Conservation (phyloP, 768 basidiomycete genomes). For the Naganishia friedmannii region DNA sequence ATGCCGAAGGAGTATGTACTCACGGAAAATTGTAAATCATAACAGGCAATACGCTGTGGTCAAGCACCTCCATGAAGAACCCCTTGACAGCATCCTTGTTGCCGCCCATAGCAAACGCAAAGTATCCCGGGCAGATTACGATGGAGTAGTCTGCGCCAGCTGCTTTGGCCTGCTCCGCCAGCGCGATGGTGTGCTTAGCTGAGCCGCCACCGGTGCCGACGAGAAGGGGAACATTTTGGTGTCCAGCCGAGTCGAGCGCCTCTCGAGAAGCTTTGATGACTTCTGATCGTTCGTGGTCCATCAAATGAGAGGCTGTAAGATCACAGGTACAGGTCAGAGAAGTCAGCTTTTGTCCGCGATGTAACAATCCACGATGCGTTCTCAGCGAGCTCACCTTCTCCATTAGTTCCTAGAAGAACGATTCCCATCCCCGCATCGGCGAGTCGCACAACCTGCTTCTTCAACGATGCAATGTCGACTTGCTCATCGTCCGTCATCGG, state of each 20-base stretch:
- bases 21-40: slow-evolving; percentile 82
- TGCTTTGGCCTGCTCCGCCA: slow-evolving; percentile 70
- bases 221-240: slow-evolving; percentile 65
- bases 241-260: slow-evolving; percentile 71
- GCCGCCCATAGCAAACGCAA: slow-evolving; percentile 61
- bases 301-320: slow-evolving; percentile 47
- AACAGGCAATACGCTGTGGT: slow-evolving; percentile 58
- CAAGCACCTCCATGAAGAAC: slow-evolving; percentile 58
- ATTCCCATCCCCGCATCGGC: slow-evolving; percentile 60
- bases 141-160: slow-evolving; percentile 79
- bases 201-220: slow-evolving; percentile 82
- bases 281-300: slow-evolving; percentile 43
- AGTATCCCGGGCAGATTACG: slow-evolving; percentile 57
- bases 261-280: slow-evolving; percentile 62
- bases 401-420: slow-evolving; percentile 44
- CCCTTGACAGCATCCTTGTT: slow-evolving; percentile 48
- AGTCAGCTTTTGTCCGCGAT: not conserved
- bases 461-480: slow-evolving; percentile 65
- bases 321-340: not conserved
- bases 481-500: slow-evolving; percentile 68
- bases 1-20: slow-evolving; percentile 39
- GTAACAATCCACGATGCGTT: too few species aligned
- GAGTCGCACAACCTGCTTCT: slow-evolving; percentile 69
- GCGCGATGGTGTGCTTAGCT: slow-evolving; percentile 68
- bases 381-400: slow-evolving; percentile 60